Base-by-base conservation (phyloP, 352 stramenopile genomes). In the Globisporangium spiculum region DNA sequence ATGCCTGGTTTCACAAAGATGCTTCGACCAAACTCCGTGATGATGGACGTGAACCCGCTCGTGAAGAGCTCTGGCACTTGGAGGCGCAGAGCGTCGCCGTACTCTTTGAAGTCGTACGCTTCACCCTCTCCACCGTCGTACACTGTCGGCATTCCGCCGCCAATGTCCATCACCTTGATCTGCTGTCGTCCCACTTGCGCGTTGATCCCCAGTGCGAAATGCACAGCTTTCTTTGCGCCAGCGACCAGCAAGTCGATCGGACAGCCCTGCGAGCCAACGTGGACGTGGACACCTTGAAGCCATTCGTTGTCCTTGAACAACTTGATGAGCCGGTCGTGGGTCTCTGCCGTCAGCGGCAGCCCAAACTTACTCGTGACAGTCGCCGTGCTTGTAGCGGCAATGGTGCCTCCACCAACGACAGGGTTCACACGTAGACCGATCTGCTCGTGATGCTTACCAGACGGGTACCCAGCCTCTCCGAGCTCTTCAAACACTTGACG, bases 381-480 rank as follows among this genome's bases (percentile, higher is more conserved):
- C 16, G 91, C 91, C 16, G 95, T 97, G 67, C 87, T 97, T 5
- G 90, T 86, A 5, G 81, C 78, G 27, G 88, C 86, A 54, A 98
- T 97, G 2, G 84, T 78, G n/a, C 94, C 94, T 1, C 78, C 80
- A 14, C 93, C 92, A 18, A 98, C 88, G 8, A 98, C 77, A 0
- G 94, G 93, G 72, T 98, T 98, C 58, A 98, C 92, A 2, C 94
- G 86, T 60, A 98, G 61, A 36, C 94, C 93, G 41, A 98, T 88
- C 64, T 92, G 85, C 38, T 61, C 67, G 9, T 73, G 63, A 61
- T 90, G 78, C 9, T 36, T 75, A 5, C 76, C 62, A 22, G 68
- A 63, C 2, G 52, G 63, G 14, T 72, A 75, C 7, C 72, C 68
- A 2, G 66, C 64, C 2, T 66, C 60, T 9, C 60, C 66, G n/a